Evolutionary conservation across 2,329 filamentous ascomycete species (phyloP).

Genomic region (Alternaria gaisen): DNA sequence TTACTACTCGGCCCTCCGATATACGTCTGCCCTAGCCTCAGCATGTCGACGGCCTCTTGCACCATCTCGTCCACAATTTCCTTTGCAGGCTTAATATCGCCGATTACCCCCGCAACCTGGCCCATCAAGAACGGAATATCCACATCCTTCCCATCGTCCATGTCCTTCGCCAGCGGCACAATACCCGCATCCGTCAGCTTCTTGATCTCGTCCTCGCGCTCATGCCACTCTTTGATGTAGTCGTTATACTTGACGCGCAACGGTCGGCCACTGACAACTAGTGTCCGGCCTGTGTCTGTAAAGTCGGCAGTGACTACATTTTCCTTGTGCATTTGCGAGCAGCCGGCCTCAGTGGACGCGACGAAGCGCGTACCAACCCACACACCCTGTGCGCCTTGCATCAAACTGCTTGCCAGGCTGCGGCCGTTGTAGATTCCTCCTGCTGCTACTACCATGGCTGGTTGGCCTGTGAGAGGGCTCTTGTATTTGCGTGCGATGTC

Average conservation of each 20-base stretch:
- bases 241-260: slow-evolving; percentile 82
- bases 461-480: slow-evolving; percentile 73
- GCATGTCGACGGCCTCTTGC: slow-evolving; percentile 50
- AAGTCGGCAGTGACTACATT: slow-evolving; percentile 82
- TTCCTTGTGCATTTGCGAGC: slow-evolving; percentile 82
- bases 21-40: slow-evolving; percentile 49
- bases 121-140: slow-evolving; percentile 94
- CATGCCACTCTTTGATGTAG: slow-evolving; percentile 85
- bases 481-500: slow-evolving; percentile 80
- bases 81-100: slow-evolving; percentile 79
- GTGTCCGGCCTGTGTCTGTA: slow-evolving; percentile 80
- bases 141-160: slow-evolving; percentile 82
- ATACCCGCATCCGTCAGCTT: slow-evolving; percentile 78
- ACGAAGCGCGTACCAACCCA: slow-evolving; percentile 97
- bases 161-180: slow-evolving; percentile 82
- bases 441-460: slow-evolving; percentile 85
- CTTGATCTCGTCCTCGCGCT: slow-evolving; percentile 75
- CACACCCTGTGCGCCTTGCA: slow-evolving; percentile 87
- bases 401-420: slow-evolving; percentile 79
- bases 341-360: slow-evolving; percentile 80
- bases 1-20: slow-evolving; percentile 45
- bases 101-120: slow-evolving; percentile 83
- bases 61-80: slow-evolving; percentile 95
- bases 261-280: slow-evolving; percentile 84
- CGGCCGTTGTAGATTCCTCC: slow-evolving; percentile 87